Conservation (phyloP, 768 basidiomycete species). For the Cystofilobasidium bisporidii region DNA sequence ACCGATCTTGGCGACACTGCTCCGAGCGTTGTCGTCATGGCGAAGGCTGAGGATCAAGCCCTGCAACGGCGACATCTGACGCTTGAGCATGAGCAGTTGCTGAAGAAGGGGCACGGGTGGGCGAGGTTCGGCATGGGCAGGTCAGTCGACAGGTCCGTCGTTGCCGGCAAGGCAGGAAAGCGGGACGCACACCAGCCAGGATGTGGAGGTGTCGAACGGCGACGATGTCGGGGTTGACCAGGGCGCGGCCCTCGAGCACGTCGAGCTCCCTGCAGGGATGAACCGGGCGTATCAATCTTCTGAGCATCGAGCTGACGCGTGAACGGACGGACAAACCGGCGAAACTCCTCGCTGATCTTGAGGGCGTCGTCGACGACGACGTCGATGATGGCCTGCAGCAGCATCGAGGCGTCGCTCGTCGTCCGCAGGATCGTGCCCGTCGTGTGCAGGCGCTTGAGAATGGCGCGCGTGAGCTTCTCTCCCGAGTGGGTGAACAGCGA, state of each 20-base stretch:
- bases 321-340: no score
- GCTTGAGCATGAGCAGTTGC: conserved; percentile 15
- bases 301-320: no score
- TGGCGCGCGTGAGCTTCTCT: not conserved
- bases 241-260: conserved; percentile 22
- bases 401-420: conserved; percentile 25
- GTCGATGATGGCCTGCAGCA: conserved; percentile 22
- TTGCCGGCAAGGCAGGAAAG: not conserved
- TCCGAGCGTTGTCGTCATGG: conserved; percentile 15
- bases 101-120: not conserved
- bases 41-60: conserved; percentile 13
- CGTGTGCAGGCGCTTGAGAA: conserved; percentile 17
- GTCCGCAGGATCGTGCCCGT: conserved; percentile 17
- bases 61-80: conserved; percentile 13
- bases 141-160: no score
- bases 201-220: conserved; percentile 25
- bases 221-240: conserved; percentile 19
- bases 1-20: not conserved
- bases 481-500: conserved; percentile 22
- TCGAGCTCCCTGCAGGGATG: conserved; percentile 24
- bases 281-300: not conserved
- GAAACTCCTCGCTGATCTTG: conserved; percentile 11
- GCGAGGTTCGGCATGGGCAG: not conserved
- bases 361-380: conserved; percentile 19
- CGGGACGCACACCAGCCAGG: conserved; percentile 6